Evolutionary conservation across 257 asterid genomes (phyloP), one percentile per base, ranked within the genome.

Genomic region (Solanum pinnatisectum): DNA sequence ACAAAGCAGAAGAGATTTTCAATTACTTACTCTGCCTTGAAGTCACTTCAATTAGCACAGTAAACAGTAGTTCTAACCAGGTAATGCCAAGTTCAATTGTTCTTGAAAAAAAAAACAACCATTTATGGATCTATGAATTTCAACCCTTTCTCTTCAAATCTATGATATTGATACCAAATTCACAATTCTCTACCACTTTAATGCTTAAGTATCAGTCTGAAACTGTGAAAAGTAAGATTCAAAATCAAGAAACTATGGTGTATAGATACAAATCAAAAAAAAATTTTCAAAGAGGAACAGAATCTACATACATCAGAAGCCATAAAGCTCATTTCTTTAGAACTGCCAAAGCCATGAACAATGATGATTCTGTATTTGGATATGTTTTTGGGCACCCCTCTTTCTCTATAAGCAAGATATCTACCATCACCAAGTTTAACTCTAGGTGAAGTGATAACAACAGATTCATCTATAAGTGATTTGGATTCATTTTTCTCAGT

Each of bases 341-440:
- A 89, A 93, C 98, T 96, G 60, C 92, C 99, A 90, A 96, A 97
- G 84, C 98, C 99, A 93, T 97, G 98, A 90, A 93, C 98, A 86
- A 94, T 86, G 89, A 96, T 91, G 25, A 97, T 83, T 85, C 91
- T 95, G 92, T 90, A 93, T 86, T 49, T 94, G 87, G 99, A 94
- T 77, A 77, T 86, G 59, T 91, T 85, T 90, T 91, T 95, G 89
- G 99, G 94, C 77, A 94, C 96, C 49, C 99, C 99, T 87, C 94
- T 91, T 88, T 96, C 98, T 44, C 93, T 90, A 90, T 97, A 96
- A 87, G 98, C 98, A 94, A 97, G 86, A 70, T 85, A 87, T 91
- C 99, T 96, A 59, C 99, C 98, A 91, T 97, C 99, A 76, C 92
- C 90, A 46, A 97, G 98, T 90, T 68, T 92, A 79, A 97, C 88